phyloP scores from a whole-genome alignment of 352 stramenopile genomes.

The Phytophthora constricta region DNA sequence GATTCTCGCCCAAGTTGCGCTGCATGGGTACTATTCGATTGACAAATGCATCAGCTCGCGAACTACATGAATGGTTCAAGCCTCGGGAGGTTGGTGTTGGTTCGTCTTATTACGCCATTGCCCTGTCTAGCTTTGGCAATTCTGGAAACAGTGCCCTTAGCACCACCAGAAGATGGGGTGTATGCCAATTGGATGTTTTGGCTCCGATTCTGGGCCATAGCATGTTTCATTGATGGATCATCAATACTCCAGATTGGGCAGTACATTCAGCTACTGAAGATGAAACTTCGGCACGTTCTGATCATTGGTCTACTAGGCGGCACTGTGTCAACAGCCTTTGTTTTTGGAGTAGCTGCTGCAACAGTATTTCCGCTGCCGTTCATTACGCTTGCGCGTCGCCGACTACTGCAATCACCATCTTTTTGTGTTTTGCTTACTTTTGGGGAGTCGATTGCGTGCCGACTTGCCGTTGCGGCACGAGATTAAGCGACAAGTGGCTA shows the following conservation, averaged over 20 bases:
- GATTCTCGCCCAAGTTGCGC: too few relatives aligned
- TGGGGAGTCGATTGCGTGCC: conserved; percentile 18
- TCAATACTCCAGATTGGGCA: conserved; percentile 6
- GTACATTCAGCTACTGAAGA: neutral
- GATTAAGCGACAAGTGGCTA: conserved; percentile 7
- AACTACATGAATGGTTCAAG: too few relatives aligned
- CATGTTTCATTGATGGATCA: conserved; percentile 4
- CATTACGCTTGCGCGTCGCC: conserved; percentile 31
- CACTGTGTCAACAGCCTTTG: neutral
- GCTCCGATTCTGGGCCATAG: conserved; percentile 7
- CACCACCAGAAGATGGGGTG: conserved; percentile 9
- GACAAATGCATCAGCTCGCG: too few relatives aligned
- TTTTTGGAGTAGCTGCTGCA: conserved; percentile 14
- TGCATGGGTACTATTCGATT: too few relatives aligned
- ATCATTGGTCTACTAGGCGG: conserved; percentile 1
- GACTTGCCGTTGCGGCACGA: neutral
- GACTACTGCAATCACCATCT: conserved; percentile 12
- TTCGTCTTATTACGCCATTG: too few relatives aligned
- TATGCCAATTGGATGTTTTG: conserved; percentile 10
- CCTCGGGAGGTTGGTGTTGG: too few relatives aligned
- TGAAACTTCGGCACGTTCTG: neutral
- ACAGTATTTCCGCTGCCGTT: conserved; percentile 24
- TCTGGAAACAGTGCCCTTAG: too few relatives aligned
- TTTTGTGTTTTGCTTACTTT: conserved; percentile 11
- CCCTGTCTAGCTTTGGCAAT: too few relatives aligned